Conservation (phyloP, 169 alveolate species). For the Cyclospora cayetanensis region DNA sequence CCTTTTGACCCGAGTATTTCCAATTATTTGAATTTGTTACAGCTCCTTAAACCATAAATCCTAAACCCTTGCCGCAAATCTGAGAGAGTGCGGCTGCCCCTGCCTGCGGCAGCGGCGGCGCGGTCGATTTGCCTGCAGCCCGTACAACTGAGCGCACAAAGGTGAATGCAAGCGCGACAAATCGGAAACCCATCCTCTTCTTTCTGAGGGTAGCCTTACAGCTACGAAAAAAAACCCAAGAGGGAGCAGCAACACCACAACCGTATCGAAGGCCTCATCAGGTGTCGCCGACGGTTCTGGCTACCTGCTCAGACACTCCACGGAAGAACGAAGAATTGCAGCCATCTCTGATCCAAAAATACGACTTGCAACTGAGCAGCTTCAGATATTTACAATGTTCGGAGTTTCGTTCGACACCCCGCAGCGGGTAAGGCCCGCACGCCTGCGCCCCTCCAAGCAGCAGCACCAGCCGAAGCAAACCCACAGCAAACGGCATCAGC, state of each 20-base stretch:
- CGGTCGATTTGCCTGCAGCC: too few species aligned
- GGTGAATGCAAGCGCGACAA: too few species aligned
- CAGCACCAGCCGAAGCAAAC: constrained; percentile 12
- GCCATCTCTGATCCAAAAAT: neutral
- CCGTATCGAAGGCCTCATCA: too few species aligned
- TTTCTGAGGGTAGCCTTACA: too few species aligned
- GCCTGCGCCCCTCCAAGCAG: neutral
- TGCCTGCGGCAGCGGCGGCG: neutral
- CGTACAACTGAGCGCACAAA: too few species aligned
- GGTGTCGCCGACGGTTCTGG: neutral
- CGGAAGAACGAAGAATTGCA: neutral
- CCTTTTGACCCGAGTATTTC: too few species aligned
- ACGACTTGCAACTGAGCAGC: neutral
- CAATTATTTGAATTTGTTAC: too few species aligned
- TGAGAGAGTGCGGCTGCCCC: neutral
- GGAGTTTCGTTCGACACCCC: neutral
- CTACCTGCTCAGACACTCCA: neutral
- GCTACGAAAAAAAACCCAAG: too few species aligned
- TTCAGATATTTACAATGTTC: neutral
- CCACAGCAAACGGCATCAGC: constrained; percentile 7
- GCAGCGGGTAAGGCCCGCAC: constrained; percentile 29
- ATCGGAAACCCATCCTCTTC: too few species aligned
- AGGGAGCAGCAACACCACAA: too few species aligned
- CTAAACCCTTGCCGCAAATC: neutral
- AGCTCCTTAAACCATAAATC: neutral